Base-by-base conservation (phyloP, 2,329 filamentous ascomycete species). In the Dactylellina sp. region DNA sequence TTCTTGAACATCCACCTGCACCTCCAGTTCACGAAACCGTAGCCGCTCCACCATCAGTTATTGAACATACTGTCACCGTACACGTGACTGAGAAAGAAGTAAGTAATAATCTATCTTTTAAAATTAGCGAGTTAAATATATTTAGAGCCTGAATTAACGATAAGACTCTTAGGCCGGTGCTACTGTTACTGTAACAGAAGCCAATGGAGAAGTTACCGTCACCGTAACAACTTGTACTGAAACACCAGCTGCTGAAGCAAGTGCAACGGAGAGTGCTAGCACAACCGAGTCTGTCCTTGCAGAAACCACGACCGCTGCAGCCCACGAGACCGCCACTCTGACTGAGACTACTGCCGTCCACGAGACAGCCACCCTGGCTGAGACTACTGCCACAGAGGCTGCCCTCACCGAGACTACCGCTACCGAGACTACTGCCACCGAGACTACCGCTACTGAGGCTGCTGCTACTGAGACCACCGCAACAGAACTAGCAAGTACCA, bases 211-310 rank as follows among this genome's bases (percentile, higher is more conserved):
- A 22, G 46, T 60, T 22, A 68, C 63, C 18, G 56, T 63, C n/a
- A 71, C 66, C 6, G 66, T 64, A 9, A 20, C 52, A 1, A 50
- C 62, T n/a, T 66, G 62, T 22, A 57, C 62, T 14, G 60, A 64
- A 25, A 62, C 59, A 3, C 25, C 42, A 12, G 24, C 53, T 22
- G 47, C 20, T 25, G 53, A 42, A 18, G 44, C 56, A 11, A 50
- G 39, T 16, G 35, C 57, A 25, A 61, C 57, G 2, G 32, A 25
- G 24, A 42, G 14, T 2, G 42, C 44, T 14, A 57, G 37, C 11
- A 44, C 53, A 12, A 22, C 40, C 5, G 55, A 59, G 24, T 37
- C 46, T 28, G 55, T 46, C 46, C 16, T 35, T 14, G 37, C 53
- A 9, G 22, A 24, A 3, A 44, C 40, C 9, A 53, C 49, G 4